These are phyloP conservation scores for Tolypocladium cylindrosporum DNA, from an alignment of 2,329 filamentous ascomycete species.

Conservation along the genomic window DNA sequence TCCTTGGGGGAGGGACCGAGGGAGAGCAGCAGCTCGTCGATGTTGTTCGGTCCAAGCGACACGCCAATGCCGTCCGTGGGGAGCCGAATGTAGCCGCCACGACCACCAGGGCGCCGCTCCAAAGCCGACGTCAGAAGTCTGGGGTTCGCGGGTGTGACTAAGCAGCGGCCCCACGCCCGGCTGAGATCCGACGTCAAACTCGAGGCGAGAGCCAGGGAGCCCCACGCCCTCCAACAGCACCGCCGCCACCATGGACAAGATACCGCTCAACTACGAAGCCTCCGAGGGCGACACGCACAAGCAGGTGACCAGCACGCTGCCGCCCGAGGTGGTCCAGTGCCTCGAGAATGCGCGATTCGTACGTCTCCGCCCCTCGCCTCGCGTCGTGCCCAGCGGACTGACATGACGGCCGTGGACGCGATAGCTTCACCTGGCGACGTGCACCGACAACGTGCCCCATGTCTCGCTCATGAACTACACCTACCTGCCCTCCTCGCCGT, in stretches of 20 bases:
- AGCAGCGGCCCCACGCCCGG: background rate
- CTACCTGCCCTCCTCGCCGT: constrained; percentile 73
- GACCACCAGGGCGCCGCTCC: background rate
- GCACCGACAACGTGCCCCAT: constrained; percentile 71
- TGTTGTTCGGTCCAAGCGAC: background rate
- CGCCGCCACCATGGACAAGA: constrained; percentile 43
- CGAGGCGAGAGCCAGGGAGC: no score
- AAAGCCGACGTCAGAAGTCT: constrained; percentile 3
- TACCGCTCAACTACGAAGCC: constrained; percentile 64
- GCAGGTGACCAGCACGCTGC: constrained; percentile 59
- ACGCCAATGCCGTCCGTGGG: constrained; percentile 14
- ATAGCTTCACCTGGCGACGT: constrained; percentile 92
- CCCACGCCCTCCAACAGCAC: background rate
- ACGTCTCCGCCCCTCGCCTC: constrained; percentile 23
- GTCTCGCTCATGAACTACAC: constrained; percentile 99
- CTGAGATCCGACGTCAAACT: no score
- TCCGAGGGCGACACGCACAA: constrained; percentile 66
- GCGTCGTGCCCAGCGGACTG: background rate
- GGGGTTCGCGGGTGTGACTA: background rate
- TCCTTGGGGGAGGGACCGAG: no score
- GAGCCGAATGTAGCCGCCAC: constrained; percentile 22
- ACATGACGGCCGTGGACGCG: background rate
- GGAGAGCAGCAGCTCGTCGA: background rate
- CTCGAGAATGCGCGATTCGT: constrained; percentile 94
- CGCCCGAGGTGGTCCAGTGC: constrained; percentile 78